These are phyloP conservation scores for Aspergillus nidulans DNA, from an alignment of 495 filamentous ascomycete species.

Conservation along the genomic window DNA sequence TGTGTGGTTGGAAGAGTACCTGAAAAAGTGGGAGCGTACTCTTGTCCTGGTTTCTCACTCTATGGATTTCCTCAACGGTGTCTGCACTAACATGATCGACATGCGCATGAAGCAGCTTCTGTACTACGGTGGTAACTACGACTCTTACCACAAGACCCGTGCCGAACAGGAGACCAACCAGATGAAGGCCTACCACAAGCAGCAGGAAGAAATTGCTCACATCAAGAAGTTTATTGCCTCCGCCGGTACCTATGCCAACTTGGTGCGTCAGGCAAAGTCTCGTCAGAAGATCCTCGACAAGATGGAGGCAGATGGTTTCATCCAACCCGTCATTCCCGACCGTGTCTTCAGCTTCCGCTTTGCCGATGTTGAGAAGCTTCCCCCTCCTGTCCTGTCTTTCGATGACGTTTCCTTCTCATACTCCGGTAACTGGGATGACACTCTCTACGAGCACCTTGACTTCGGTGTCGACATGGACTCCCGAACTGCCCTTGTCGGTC, in stretches of 20 bases:
- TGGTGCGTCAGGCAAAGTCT: conserved; percentile 97
- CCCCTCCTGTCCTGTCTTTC: conserved; percentile 92
- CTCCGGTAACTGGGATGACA: conserved; percentile 81
- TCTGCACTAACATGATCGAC: conserved; percentile 98
- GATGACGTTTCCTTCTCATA: conserved; percentile 98
- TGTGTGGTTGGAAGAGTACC: conserved; percentile 98
- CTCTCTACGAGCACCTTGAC: conserved; percentile 93
- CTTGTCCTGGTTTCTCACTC: conserved; percentile 95
- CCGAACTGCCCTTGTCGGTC: conserved; percentile 91
- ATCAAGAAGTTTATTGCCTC: conserved; percentile 99
- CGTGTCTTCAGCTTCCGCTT: conserved; percentile 97
- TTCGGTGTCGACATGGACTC: conserved; percentile 99
- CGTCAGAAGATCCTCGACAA: conserved; percentile 99
- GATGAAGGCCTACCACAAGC: conserved; percentile 96
- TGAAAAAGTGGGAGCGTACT: conserved; percentile 99
- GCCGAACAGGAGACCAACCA: conserved; percentile 95
- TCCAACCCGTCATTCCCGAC: conserved; percentile 81
- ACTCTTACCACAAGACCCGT: conserved; percentile 94
- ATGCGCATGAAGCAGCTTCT: conserved; percentile 87
- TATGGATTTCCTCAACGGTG: conserved; percentile 98
- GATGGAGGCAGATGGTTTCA: conserved; percentile 99
- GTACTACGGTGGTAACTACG: conserved; percentile 99
- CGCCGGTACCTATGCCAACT: conserved; percentile 98
- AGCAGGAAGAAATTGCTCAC: conserved; percentile 97
- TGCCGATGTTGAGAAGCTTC: conserved; percentile 96